Conservation (phyloP, 345 rosid genomes). For the Corchorus capsularis region DNA sequence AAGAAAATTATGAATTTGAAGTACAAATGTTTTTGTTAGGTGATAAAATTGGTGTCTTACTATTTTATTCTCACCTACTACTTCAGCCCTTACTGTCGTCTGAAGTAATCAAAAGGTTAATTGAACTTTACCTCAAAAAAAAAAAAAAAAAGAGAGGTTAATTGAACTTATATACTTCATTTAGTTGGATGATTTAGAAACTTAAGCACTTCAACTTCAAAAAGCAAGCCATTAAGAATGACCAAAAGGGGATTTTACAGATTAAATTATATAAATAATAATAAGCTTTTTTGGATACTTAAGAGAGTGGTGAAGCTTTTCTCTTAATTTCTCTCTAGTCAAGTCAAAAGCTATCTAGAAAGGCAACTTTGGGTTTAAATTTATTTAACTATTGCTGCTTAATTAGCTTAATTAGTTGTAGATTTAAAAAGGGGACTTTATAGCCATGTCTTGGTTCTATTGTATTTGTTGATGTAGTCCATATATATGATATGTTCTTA, state of each 20-base stretch:
- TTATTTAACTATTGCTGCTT: neutral
- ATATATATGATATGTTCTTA: neutral
- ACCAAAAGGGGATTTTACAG: too few relatives aligned
- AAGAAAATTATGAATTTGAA: too few relatives aligned
- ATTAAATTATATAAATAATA: too few relatives aligned
- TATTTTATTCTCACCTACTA: neutral
- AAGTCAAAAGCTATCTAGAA: slow-evolving; percentile 13
- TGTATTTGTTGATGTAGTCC: neutral
- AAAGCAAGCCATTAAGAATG: neutral
- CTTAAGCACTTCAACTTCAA: neutral
- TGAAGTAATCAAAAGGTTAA: neutral
- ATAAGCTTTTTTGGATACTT: neutral
- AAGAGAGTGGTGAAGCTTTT: neutral
- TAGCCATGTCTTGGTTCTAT: neutral
- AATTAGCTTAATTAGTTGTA: neutral
- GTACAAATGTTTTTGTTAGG: neutral
- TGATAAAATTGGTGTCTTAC: neutral
- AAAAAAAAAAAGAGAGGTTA: neutral
- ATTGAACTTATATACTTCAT: neutral
- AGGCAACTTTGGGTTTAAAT: neutral
- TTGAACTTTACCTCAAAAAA: neutral
- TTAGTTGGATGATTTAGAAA: neutral
- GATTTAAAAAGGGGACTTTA: neutral
- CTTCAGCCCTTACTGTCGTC: neutral
- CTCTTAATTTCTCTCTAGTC: neutral